These are phyloP conservation scores for Fusarium poae DNA, from an alignment of 2,329 filamentous ascomycete species.

Conservation along the genomic window DNA sequence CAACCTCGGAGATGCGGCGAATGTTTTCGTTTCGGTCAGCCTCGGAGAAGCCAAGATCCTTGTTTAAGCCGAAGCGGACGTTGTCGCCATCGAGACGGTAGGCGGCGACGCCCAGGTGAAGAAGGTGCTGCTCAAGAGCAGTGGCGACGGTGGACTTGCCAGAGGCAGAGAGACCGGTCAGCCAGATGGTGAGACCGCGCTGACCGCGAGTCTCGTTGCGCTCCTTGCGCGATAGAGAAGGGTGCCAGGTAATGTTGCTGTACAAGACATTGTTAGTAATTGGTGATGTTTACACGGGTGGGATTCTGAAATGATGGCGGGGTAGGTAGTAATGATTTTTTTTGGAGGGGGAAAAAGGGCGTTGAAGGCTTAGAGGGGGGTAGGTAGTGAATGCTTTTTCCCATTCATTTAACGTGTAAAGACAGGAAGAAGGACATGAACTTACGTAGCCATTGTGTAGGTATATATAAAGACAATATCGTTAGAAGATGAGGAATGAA, in stretches of 20 bases:
- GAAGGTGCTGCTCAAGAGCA: constrained; percentile 94
- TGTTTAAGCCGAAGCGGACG: constrained; percentile 97
- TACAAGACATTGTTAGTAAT: constrained; percentile 13
- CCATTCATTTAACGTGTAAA: not conserved
- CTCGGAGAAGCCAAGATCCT: constrained; percentile 95
- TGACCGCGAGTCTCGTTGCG: constrained; percentile 82
- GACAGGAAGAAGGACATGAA: constrained; percentile 8
- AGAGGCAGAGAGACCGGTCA: constrained; percentile 94
- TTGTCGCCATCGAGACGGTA: constrained; percentile 99
- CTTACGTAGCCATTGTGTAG: constrained; percentile 55
- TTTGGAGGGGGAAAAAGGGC: constrained; percentile 17
- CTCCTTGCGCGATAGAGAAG: constrained; percentile 82
- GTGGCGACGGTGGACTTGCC: constrained; percentile 98
- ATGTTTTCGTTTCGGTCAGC: constrained; percentile 98
- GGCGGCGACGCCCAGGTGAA: constrained; percentile 83
- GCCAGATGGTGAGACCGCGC: constrained; percentile 94
- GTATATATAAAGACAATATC: constrained; percentile 19
- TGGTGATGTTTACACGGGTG: constrained; percentile 22
- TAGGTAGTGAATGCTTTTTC: constrained; percentile 7
- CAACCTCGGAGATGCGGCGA: constrained; percentile 93
- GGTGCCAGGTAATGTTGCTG: constrained; percentile 93
- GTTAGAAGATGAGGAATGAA: constrained; percentile 11
- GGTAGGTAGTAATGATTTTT: constrained; percentile 34
- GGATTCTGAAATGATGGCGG: constrained; percentile 26
- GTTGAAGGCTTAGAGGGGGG: constrained; percentile 6